Evolutionary conservation across 2,329 filamentous ascomycete genomes (phyloP), one percentile per base, ranked within the genome.

Genomic region (Calonectria hongkongensis): DNA sequence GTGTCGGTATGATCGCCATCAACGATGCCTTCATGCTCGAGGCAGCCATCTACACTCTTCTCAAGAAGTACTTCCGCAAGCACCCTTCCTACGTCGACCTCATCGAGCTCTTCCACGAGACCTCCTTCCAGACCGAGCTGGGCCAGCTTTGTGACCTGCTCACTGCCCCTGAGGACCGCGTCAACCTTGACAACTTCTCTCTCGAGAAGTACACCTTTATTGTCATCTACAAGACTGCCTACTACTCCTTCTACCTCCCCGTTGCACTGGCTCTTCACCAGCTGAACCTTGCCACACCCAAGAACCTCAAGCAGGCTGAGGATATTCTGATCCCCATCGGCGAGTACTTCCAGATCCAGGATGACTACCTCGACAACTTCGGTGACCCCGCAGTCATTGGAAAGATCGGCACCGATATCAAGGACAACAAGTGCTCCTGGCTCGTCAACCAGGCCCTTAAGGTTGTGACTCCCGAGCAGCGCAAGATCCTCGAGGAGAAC

Each of bases 371-470:
- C 66, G 97, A 99, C 89, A 98, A 97, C 87, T 99, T 97, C 82
- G 97, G 96, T 80, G 93, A 96, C 79, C 95, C 97, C 47, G 92
- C 95, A 81, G 91, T 95, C 82, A 97, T 99, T 83, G 97, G 97
- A 85, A 99, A 99, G 92, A 98, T 98, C 77, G 97, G 97, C 78
- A 99, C 97, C 73, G 97, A 99, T 82, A 99, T 99, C 85, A 93
- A 96, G 89, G 97, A 99, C 88, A 99, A 99, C 91, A 99, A 99
- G 91, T 99, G 97, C 90, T 97, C 95, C 50, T 99, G 97, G 97
- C 88, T 99, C 73, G 91, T 99, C 86, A 99, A 99, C 90, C 93
- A 98, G 86, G 97, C 97, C 58, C 89, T 99, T 72, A 90, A 92
- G 84, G 90, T 93, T 74, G 94, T 91, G 76, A 96, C 90, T 2